Evolutionary conservation across 192 early-diverging fungal species (phyloP).

Genomic region (Coemansia sp.): DNA sequence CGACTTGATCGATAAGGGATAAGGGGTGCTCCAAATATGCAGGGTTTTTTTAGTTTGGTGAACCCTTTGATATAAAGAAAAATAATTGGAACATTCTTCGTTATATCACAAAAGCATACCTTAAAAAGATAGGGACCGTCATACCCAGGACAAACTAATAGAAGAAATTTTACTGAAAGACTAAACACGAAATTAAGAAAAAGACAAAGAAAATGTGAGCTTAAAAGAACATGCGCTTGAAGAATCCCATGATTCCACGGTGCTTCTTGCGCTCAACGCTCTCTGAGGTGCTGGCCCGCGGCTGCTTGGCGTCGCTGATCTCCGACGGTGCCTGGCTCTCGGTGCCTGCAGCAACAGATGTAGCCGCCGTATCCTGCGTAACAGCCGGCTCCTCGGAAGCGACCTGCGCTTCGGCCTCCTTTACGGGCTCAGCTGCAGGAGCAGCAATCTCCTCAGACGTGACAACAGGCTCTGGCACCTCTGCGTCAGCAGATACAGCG

Average conservation of each 20-base stretch:
- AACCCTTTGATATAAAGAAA: not conserved
- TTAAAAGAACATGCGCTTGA: constrained; percentile 50
- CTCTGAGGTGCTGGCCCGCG: constrained; percentile 11
- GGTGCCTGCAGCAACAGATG: constrained; percentile 3
- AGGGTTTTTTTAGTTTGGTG: not conserved
- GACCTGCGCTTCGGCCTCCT: constrained; percentile 5
- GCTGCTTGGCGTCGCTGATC: constrained; percentile 14
- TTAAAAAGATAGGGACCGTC: no score
- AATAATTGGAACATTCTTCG: no score
- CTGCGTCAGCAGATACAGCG: constrained; percentile 1
- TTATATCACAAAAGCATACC: no score
- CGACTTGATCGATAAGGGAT: no score
- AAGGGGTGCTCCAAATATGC: not conserved
- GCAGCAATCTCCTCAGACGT: no score
- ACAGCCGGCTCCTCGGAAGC: not conserved
- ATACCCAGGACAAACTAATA: not conserved
- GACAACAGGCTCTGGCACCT: not conserved
- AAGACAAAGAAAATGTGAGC: constrained; percentile 1
- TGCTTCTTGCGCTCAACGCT: constrained; percentile 37
- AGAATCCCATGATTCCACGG: constrained; percentile 42
- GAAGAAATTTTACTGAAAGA: not conserved
- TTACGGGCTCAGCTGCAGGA: not conserved
- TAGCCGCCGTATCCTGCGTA: not conserved
- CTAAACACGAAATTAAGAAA: not conserved
- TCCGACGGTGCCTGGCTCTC: constrained; percentile 1